phyloP scores from a whole-genome alignment of 306 rosid species.

The Corylus avellana region DNA sequence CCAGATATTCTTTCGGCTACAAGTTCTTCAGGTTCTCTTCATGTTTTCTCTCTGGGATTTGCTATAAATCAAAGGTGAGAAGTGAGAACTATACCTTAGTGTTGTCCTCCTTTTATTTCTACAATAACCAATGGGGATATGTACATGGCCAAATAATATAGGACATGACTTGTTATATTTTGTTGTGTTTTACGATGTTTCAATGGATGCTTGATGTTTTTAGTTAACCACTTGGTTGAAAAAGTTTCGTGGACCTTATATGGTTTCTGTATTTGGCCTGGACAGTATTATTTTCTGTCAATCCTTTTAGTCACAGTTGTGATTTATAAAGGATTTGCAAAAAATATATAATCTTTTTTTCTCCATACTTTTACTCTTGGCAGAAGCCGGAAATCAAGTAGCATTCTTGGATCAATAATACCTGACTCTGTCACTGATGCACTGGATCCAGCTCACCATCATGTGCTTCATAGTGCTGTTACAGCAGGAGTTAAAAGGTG shows the following conservation, averaged over 20 bases:
- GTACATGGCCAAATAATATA: not conserved
- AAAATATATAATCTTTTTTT: conserved; percentile 14
- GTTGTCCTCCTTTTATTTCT: conserved; percentile 1
- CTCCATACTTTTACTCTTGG: conserved; percentile 15
- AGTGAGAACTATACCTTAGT: conserved; percentile 44
- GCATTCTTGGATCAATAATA: conserved; percentile 82
- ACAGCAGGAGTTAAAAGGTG: conserved; percentile 90
- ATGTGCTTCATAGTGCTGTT: conserved; percentile 72
- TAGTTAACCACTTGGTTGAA: not conserved
- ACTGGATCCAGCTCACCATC: conserved; percentile 78
- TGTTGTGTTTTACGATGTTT: not conserved
- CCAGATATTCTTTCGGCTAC: conserved; percentile 90
- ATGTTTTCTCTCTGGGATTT: conserved; percentile 77
- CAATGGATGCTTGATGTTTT: not conserved
- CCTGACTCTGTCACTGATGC: conserved; percentile 73
- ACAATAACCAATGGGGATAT: conserved; percentile 11
- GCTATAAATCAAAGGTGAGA: conserved; percentile 67
- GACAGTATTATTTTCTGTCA: not conserved
- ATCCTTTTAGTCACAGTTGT: not conserved
- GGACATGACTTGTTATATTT: not conserved
- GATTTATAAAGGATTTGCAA: conserved; percentile 28
- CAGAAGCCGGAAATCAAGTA: conserved; percentile 70
- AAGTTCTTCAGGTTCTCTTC: conserved; percentile 93
- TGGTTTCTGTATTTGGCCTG: not conserved
- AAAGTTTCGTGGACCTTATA: not conserved